Base-by-base conservation (phyloP, 345 rosid species). In the Corymbia maculata region DNA sequence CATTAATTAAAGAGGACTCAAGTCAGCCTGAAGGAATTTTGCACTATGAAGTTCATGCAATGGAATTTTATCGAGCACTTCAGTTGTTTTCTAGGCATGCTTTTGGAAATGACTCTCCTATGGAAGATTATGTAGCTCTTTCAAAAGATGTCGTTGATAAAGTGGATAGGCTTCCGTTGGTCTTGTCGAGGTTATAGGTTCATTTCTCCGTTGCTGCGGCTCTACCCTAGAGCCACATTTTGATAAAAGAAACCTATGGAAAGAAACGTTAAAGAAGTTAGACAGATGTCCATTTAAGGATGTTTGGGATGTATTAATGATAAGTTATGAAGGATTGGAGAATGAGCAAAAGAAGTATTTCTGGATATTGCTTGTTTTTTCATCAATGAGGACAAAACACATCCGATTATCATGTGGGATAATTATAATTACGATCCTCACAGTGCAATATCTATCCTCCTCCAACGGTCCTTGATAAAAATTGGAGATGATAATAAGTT, bases 361-460 rank as follows among this genome's bases (percentile, higher is more conserved):
- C 52, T 87, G 0, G 88, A 87, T 52, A 79, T 87, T 32, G 88
- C 88, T 1, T 87, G 88, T 26, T 87, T 79, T 75, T 87, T 87
- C 17, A 52, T 50, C 7, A 79, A 53, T 47, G 42, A 32, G 21
- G 86, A 87, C 13, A 79, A 36, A 51, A 79, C 86, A 17, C 12
- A 87, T 30, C 51, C 88, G 2, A 79, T n/a, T 61, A 70, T 70
- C 86, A 87, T 87, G 88, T 87, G 88, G 86, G 50, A 47, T 3
- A 36, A 30, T n/a, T 87, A 50, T 51, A 16, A n/a, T 28, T 61
- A 61, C 17, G 3, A 8, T 44, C 9, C 52, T 21, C 13, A 13
- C 13, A 17, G n/a, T 12, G 85, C 64, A 52, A 32, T 57, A 57
- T 57, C 61, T 57, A 57, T 57, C 61, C 61, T 57, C 61, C 61